A percentile compares a stretch with the other conserved stretches of the same genome.
phyloP scores from a whole-genome alignment of 2,329 filamentous ascomycete genomes.

The Fusarium sambucinum region DNA sequence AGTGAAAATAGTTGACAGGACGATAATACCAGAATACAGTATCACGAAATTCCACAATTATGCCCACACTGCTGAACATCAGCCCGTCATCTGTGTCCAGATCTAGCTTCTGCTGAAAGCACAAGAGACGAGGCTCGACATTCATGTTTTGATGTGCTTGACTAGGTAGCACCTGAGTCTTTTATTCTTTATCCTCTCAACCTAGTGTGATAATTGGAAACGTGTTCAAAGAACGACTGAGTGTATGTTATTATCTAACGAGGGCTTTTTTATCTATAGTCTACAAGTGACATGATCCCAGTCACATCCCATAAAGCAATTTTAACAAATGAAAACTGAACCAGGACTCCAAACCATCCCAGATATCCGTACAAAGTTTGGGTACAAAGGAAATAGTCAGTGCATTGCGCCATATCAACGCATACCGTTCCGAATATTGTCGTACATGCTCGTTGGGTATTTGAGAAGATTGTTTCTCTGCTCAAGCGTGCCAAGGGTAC shows the following conservation, averaged over 20 bases:
- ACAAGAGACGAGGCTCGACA: background rate
- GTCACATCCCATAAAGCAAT: slow-evolving; percentile 11
- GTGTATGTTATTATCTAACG: slow-evolving; percentile 10
- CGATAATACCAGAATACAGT: slow-evolving; percentile 9
- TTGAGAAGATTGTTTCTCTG: slow-evolving; percentile 63
- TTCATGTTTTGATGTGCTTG: background rate
- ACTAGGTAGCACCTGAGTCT: too few relatives aligned
- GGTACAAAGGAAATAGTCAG: slow-evolving; percentile 14
- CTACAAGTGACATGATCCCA: slow-evolving; percentile 25
- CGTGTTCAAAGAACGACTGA: background rate
- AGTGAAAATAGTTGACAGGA: slow-evolving; percentile 10
- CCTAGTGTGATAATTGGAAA: too few relatives aligned
- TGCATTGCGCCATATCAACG: slow-evolving; percentile 19
- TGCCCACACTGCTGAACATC: too few relatives aligned
- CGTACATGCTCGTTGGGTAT: slow-evolving; percentile 69
- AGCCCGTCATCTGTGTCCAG: too few relatives aligned
- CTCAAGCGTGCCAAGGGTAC: slow-evolving; percentile 63
- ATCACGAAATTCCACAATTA: background rate
- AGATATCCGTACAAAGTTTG: slow-evolving; percentile 12
- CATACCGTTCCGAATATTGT: slow-evolving; percentile 64
- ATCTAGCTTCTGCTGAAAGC: background rate
- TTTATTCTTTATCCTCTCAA: background rate
- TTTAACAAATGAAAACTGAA: slow-evolving; percentile 5
- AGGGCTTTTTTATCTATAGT: slow-evolving; percentile 35
- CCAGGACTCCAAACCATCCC: slow-evolving; percentile 8